These are phyloP conservation scores for Paramecium primaurelia DNA, from an alignment of 73 alveolate species.

Conservation along the genomic window DNA sequence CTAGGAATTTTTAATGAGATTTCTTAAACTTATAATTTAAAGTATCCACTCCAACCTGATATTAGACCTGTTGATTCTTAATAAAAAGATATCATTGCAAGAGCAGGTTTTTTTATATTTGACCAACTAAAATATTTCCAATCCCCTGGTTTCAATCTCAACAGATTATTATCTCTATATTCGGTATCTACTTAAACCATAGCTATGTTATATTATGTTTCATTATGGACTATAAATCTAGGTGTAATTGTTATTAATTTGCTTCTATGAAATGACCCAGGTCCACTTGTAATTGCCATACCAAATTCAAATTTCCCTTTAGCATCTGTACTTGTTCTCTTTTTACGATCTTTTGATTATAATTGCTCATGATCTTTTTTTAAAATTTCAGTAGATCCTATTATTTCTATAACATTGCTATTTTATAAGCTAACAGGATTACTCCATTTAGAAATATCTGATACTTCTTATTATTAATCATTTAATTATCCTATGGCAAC, in stretches of 20 bases:
- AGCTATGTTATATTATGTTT: slow-evolving; percentile 16
- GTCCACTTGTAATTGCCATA: slow-evolving; percentile 51
- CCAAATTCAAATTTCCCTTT: slow-evolving; percentile 59
- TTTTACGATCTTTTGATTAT: neutral
- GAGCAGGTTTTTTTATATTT: neutral
- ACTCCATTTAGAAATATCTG: slow-evolving; percentile 10
- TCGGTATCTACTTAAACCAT: slow-evolving; percentile 41
- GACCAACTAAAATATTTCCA: slow-evolving; percentile 49
- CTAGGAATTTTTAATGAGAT: slow-evolving; percentile 22
- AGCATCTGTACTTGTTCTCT: neutral
- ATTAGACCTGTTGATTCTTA: slow-evolving; percentile 35
- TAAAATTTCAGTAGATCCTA: slow-evolving; percentile 4
- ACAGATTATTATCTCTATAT: slow-evolving; percentile 10
- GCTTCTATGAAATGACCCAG: slow-evolving; percentile 53
- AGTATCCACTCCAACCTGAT: slow-evolving; percentile 48
- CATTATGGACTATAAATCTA: slow-evolving; percentile 57
- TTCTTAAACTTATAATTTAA: slow-evolving; percentile 1
- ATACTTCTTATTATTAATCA: neutral
- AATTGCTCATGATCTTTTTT: neutral
- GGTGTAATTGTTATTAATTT: slow-evolving; percentile 55
- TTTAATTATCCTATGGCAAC: slow-evolving; percentile 19
- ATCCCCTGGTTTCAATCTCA: slow-evolving; percentile 33
- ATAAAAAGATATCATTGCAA: slow-evolving; percentile 21
- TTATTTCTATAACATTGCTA: slow-evolving; percentile 36
- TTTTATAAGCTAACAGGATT: slow-evolving; percentile 45